These are phyloP conservation scores for Clausena lansium DNA, from an alignment of 345 rosid species.

Conservation along the genomic window DNA sequence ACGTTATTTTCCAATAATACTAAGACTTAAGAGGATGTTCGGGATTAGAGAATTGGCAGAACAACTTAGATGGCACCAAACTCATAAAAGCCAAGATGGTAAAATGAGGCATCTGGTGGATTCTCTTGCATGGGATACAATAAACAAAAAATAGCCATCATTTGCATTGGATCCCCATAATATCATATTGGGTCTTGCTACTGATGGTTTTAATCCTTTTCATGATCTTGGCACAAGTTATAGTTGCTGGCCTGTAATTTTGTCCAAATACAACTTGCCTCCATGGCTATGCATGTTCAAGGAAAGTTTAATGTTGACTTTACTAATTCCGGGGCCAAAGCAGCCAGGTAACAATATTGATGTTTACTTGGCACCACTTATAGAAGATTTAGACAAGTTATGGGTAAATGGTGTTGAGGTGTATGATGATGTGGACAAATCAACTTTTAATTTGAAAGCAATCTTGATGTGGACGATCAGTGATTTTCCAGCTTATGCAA, in stretches of 20 bases:
- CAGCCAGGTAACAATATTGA: background rate
- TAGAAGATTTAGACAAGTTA: background rate
- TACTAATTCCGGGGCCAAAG: background rate
- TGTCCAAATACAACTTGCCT: background rate
- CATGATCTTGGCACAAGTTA: background rate
- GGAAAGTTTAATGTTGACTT: background rate
- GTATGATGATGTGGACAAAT: background rate
- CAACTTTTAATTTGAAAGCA: background rate
- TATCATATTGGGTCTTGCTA: background rate
- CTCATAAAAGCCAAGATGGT: background rate
- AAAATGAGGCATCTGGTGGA: background rate
- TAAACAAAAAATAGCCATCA: background rate
- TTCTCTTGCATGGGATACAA: background rate
- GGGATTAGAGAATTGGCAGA: background rate
- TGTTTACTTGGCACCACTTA: background rate
- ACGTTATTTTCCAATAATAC: background rate
- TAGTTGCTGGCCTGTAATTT: background rate
- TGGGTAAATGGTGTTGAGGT: background rate
- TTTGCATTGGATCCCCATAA: background rate
- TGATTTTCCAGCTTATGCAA: background rate
- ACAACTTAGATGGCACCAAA: background rate
- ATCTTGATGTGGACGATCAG: background rate
- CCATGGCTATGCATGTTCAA: background rate
- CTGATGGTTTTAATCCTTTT: background rate
- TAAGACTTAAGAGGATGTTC: background rate